A percentile compares a stretch with the other conserved stretches of the same genome.
These are phyloP conservation scores for Tympanopsis confertula DNA, from an alignment of 2,329 filamentous ascomycete genomes.

Conservation along the genomic window DNA sequence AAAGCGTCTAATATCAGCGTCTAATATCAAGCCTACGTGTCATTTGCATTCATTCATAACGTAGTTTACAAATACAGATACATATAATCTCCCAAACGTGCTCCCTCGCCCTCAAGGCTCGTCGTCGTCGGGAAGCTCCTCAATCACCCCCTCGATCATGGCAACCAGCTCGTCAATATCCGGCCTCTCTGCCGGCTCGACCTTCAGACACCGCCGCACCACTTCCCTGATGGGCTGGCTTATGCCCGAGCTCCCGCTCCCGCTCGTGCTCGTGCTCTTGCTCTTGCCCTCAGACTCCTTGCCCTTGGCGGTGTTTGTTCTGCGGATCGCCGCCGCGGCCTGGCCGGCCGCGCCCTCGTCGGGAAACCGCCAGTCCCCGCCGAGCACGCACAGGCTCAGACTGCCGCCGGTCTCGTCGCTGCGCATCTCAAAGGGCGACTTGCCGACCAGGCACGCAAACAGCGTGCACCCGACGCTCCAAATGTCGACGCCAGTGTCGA, in stretches of 20 bases:
- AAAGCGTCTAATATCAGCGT: too few relatives aligned
- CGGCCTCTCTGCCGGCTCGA: constrained; percentile 79
- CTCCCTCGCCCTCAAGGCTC: too few relatives aligned
- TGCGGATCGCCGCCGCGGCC: not conserved
- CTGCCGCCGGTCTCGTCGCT: constrained; percentile 58
- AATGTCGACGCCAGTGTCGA: constrained; percentile 61
- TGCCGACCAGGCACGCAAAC: constrained; percentile 57
- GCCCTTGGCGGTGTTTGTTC: not conserved
- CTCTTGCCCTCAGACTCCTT: not conserved
- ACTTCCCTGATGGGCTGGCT: constrained; percentile 77
- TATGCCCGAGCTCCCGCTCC: constrained; percentile 28
- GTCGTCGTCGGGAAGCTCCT: constrained; percentile 52
- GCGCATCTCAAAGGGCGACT: constrained; percentile 56
- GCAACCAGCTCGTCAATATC: constrained; percentile 74
- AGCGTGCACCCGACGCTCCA: constrained; percentile 60
- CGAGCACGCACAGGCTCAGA: constrained; percentile 15
- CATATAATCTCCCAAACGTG: too few relatives aligned
- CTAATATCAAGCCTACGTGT: too few relatives aligned
- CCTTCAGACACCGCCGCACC: constrained; percentile 72
- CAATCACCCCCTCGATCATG: constrained; percentile 65
- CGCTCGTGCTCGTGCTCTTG: not conserved
- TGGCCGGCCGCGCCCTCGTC: not conserved
- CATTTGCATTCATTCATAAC: too few relatives aligned
- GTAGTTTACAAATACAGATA: too few relatives aligned
- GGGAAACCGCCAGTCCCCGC: not conserved